Conservation (phyloP, 768 basidiomycete genomes). For the Tulasnella sp. region DNA sequence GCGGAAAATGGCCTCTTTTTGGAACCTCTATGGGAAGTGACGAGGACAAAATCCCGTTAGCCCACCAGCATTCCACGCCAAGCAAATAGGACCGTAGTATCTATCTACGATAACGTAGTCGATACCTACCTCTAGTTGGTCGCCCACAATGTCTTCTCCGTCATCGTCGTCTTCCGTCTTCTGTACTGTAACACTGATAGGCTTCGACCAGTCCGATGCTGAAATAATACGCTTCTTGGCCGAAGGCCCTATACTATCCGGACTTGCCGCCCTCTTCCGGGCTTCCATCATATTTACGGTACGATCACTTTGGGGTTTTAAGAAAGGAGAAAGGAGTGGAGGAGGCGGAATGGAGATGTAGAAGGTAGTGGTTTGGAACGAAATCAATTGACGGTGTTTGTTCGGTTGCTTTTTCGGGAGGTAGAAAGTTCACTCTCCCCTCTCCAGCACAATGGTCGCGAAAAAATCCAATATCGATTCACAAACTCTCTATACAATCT, state of each 20-base stretch:
- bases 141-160: not conserved
- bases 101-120: not conserved
- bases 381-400: slow-evolving; percentile 1
- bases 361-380: not conserved
- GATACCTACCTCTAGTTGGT: slow-evolving; percentile 5
- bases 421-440: not conserved
- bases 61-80: not conserved
- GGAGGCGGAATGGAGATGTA: not conserved
- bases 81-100: slow-evolving; percentile 16
- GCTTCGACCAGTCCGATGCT: slow-evolving; percentile 15
- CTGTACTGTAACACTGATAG: not conserved
- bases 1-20: slow-evolving; percentile 79
- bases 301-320: not conserved
- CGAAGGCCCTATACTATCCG: slow-evolving; percentile 11
- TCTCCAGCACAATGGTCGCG: not conserved
- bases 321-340: not conserved
- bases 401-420: not conserved
- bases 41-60: not conserved
- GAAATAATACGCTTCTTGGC: slow-evolving; percentile 12
- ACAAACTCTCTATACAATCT: not conserved
- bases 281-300: slow-evolving; percentile 6
- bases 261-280: slow-evolving; percentile 17
- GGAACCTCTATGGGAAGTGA: slow-evolving; percentile 49
- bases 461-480: not conserved
- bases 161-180: slow-evolving; percentile 9